Evolutionary conservation across 1,139 yeast genomes (phyloP).

Genomic region (Candida gigantensis): DNA sequence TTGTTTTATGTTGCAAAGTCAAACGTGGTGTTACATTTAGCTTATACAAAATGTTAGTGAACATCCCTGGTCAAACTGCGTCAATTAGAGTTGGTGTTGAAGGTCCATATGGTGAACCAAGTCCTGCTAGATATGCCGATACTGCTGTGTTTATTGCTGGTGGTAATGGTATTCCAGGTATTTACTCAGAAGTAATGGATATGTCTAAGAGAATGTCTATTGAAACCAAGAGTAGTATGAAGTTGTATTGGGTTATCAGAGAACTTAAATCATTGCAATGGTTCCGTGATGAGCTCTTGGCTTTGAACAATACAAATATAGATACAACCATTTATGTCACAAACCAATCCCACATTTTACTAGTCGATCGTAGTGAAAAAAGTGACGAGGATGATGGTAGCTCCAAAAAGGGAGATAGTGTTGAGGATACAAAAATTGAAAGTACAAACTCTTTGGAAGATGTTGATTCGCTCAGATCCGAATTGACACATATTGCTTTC

Average conservation of each 20-base stretch:
- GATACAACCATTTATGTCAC: constrained; percentile 35
- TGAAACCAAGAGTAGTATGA: constrained; percentile 16
- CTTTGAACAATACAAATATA: constrained; percentile 24
- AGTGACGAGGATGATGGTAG: constrained; percentile 3
- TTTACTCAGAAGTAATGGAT: too few relatives aligned
- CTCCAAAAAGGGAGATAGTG: too few relatives aligned
- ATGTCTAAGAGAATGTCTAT: constrained; percentile 13
- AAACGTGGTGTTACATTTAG: too few relatives aligned
- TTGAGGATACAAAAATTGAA: neutral
- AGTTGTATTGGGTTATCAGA: constrained; percentile 23
- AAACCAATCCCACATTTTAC: too few relatives aligned
- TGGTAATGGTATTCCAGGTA: too few relatives aligned
- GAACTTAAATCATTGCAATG: constrained; percentile 33
- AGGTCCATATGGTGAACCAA: too few relatives aligned
- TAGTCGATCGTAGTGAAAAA: constrained; percentile 22
- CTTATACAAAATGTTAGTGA: too few relatives aligned
- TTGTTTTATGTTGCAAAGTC: too few relatives aligned
- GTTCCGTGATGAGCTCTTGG: constrained; percentile 35
- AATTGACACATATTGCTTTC: constrained; percentile 31
- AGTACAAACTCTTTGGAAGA: neutral
- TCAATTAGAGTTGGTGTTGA: too few relatives aligned
- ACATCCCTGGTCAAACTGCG: too few relatives aligned
- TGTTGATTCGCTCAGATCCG: constrained; percentile 17
- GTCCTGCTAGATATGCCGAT: too few relatives aligned
- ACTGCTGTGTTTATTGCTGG: too few relatives aligned